Evolutionary conservation across 176 grass and related monocot genomes (phyloP).

Genomic region (Chrysopogon serrulatus): DNA sequence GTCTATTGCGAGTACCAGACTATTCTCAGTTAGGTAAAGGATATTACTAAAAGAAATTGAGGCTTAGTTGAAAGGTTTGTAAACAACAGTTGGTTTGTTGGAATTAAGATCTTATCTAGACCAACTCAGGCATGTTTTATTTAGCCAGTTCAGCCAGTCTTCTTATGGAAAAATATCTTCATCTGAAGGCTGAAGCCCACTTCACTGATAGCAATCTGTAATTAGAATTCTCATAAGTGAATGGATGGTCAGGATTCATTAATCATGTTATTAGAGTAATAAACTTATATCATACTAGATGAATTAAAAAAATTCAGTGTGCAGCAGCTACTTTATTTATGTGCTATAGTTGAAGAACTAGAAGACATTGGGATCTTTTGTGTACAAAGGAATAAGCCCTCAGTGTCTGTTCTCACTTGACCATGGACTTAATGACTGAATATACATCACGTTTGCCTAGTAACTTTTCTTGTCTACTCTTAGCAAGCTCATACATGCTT

Average conservation of each 20-base stretch:
- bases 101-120: not conserved
- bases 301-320: not conserved
- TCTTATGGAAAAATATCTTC: not conserved
- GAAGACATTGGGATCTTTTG: not conserved
- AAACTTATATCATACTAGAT: not conserved
- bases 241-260: not conserved
- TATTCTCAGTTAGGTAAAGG: not conserved
- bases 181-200: not conserved
- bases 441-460: not conserved
- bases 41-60: not conserved
- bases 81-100: slow-evolving; percentile 11
- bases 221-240: not conserved
- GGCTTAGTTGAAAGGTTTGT: not conserved
- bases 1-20: not conserved
- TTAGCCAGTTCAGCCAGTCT: not conserved
- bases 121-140: not conserved
- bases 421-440: not conserved
- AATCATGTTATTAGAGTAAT: not conserved
- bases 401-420: not conserved
- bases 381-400: not conserved
- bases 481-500: not conserved
- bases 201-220: not conserved
- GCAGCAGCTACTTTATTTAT: not conserved
- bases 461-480: not conserved
- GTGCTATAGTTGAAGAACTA: not conserved